Base-by-base conservation (phyloP, 225 moss, liverwort and hornwort species). In the Bryoerythrophyllum caledonicum region DNA sequence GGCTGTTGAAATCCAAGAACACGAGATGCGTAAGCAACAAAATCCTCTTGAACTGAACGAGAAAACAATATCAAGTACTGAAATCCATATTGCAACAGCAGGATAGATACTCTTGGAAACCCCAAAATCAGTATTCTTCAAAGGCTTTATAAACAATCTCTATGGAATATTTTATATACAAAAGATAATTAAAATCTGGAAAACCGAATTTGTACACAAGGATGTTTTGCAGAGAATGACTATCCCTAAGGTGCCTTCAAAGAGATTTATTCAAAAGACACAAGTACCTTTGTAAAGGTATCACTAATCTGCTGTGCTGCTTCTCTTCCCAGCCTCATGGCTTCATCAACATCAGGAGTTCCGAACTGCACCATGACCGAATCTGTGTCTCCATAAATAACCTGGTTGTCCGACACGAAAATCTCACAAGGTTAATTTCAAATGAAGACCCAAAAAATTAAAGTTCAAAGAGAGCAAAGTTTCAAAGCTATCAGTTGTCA, bases 351-450 rank as follows among this genome's bases (percentile, higher is more conserved):
- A 75, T 91, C 87, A 70, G 93, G 85, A 60, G 91, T 91, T 76
- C 99, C 99, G 81, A 95, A 99, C 72, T 99, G 99, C 60, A 99
- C 99, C 99, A 99, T 99, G 24, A 99, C 99, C 43, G 99, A 99
- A 89, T 99, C 95, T 52, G 99, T 99, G 80, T 99, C 99, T 83
- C 99, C 99, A 78, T 99, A 99, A 20, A 99, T 90, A 70, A 99
- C 99, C 93, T 99, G 81, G 30, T 72, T 63, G 34, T 52, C 32
- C 78, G 68, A 43, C 70, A 78, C 40, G 35, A 60, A 77, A 72
- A 53, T 59, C 10, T 51, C 63, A 59, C 11, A 53, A 54, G 32
- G 43, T 75, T 43, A 72, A 75, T 44, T 23, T 64, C 38, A 48
- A 61, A 48, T 61, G 7, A 66, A 62, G 55, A 61, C 34, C 63